Evolutionary conservation across 345 rosid species (phyloP).

Genomic region (Brassica nigra): DNA sequence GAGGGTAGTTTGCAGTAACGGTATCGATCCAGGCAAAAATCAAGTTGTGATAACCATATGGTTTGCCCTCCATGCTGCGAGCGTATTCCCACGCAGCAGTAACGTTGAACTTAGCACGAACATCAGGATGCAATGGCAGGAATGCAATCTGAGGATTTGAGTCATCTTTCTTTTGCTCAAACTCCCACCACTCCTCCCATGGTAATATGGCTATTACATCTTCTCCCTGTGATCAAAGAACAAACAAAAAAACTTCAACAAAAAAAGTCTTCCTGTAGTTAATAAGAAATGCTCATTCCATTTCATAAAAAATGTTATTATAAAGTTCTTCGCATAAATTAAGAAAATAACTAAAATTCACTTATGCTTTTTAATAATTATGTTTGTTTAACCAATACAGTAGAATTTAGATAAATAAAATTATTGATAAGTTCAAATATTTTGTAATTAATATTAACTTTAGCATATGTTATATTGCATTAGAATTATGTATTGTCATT

Average conservation of each 20-base stretch:
- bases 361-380: not conserved
- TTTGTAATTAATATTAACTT: not conserved
- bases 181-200: conserved; percentile 99
- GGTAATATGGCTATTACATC: conserved; percentile 76
- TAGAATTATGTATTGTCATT: not conserved
- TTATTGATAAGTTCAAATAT: not conserved
- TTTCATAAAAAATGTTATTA: not conserved
- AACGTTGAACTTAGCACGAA: conserved; percentile 78
- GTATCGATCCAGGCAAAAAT: conserved; percentile 99
- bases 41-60: conserved; percentile 97
- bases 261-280: not conserved
- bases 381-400: not conserved
- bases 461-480: not conserved
- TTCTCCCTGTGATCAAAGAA: conserved; percentile 62
- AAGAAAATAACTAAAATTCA: not conserved
- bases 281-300: not conserved
- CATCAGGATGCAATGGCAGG: conserved; percentile 87
- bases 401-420: not conserved
- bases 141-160: conserved; percentile 89
- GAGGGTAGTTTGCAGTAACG: conserved; percentile 76
- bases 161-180: conserved; percentile 83
- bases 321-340: too few species aligned
- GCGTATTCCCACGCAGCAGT: conserved; percentile 97
- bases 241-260: not conserved
- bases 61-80: conserved; percentile 76